Percentiles rank a stretch among this genome's conserved stretches.
phyloP scores from a whole-genome alignment of 169 alveolate species.

The Plasmodium knowlesi region DNA sequence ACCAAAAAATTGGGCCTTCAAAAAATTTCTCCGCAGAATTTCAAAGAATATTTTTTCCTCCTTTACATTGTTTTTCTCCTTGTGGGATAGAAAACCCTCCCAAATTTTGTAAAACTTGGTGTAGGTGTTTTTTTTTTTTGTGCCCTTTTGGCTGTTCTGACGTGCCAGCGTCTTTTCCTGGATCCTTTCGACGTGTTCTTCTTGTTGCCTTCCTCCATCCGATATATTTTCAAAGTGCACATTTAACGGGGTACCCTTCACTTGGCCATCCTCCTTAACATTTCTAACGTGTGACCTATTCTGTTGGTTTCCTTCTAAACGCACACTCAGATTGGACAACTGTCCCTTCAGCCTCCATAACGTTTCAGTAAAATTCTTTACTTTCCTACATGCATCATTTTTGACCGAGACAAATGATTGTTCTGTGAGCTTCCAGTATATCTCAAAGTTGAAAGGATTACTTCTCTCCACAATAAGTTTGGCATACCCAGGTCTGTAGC shows the following conservation, averaged over 20 bases:
- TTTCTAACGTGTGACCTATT: not conserved
- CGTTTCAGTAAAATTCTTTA: conserved; percentile 20
- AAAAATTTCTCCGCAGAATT: conserved; percentile 41
- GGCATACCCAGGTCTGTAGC: conserved; percentile 26
- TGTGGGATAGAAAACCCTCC: conserved; percentile 41
- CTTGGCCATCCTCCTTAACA: not conserved
- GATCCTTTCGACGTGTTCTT: not conserved
- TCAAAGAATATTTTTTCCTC: conserved; percentile 28
- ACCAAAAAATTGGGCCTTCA: conserved; percentile 39
- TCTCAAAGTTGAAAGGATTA: conserved; percentile 6
- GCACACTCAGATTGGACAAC: not conserved
- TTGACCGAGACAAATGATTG: not conserved
- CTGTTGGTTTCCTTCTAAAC: not conserved
- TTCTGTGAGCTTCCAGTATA: conserved; percentile 16
- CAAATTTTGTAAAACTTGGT: conserved; percentile 34
- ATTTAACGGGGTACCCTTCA: not conserved
- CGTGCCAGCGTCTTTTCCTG: not conserved
- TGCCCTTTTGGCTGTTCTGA: not conserved
- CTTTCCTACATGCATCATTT: conserved; percentile 2
- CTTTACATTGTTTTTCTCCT: conserved; percentile 26
- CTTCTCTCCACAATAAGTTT: conserved; percentile 43
- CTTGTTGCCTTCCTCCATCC: not conserved
- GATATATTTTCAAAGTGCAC: not conserved
- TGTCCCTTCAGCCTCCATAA: not conserved
- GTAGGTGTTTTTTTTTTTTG: conserved; percentile 5